Base-by-base conservation (phyloP, 768 basidiomycete species). In the Saitozyma podzolica region DNA sequence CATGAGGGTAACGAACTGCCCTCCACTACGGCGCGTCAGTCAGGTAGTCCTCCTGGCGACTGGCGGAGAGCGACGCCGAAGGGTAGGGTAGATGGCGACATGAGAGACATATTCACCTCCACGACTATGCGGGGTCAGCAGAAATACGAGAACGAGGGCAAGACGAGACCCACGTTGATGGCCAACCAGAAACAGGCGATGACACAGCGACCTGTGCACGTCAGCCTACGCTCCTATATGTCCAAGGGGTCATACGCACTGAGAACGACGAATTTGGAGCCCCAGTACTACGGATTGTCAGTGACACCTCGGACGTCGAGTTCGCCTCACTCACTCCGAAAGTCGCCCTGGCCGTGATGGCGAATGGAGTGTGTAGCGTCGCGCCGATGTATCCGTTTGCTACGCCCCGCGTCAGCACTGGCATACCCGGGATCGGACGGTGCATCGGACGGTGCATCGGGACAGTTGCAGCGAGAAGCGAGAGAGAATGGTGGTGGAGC, bases 321-420 rank as follows among this genome's bases (percentile, higher is more conserved):
- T 29, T 29, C 29, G 29, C 29, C 29, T 29, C 29, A 29, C 29
- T 29, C 29, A 29, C 29, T 4, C 77, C 77, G 42, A 72, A 72
- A 0, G 65, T 60, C 6, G 73, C 58, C 8, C 77, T 61, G 0
- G 71, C 62, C 0, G 66, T 62, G 55, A 78, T 66, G 11, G 76
- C 70, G 54, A 75, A 75, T 1, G 72, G 69, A 17, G 62, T 68
- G 54, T 75, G 73, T 0, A 66, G 52, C 59, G 61, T 62, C 6
- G 75, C 70, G 19, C 76, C 76, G 51, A 77, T 62, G 43, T 61
- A 58, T 13, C 65, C 76, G 63, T 75, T 77, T 48, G 69, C 62
- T 57, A 54, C 8, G 40, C 9, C 10, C 49, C 11, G 19, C 17
- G 10, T 51, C 47, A n/a, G 29, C 29, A 29, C 29, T 29, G 29